These are phyloP conservation scores for Letharia lupina DNA, from an alignment of 495 filamentous ascomycete genomes.

Conservation along the genomic window DNA sequence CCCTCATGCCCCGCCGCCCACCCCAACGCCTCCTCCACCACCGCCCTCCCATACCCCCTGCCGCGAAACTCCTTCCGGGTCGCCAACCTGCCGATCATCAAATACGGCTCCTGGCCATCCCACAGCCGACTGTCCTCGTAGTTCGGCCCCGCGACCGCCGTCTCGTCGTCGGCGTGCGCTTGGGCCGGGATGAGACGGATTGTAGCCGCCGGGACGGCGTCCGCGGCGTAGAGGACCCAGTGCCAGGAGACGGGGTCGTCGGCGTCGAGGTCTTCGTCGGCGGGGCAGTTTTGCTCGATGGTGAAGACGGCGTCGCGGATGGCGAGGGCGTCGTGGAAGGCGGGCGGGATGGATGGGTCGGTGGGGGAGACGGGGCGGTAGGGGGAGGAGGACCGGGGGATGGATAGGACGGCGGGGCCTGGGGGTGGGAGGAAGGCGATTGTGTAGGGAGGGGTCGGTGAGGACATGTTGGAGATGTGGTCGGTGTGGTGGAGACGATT, in stretches of 20 bases:
- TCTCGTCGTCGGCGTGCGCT: conserved; percentile 38
- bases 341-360: conserved; percentile 41
- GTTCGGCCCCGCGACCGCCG: conserved; percentile 13
- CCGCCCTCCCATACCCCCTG: conserved; percentile 48
- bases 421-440: conserved; percentile 10
- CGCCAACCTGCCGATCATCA: conserved; percentile 73
- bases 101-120: conserved; percentile 58
- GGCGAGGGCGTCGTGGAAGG: conserved; percentile 68
- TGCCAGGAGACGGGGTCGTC: conserved; percentile 75
- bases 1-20: conserved; percentile 53
- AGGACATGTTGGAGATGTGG: neutral
- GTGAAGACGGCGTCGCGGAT: conserved; percentile 74
- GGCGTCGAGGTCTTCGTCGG: conserved; percentile 63
- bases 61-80: conserved; percentile 55
- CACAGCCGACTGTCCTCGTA: conserved; percentile 40
- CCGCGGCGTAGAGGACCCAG: conserved; percentile 62
- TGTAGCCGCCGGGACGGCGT: conserved; percentile 52
- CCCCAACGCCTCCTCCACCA: conserved; percentile 52
- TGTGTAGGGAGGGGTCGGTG: neutral
- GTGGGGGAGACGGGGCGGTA: conserved; percentile 21
- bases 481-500: neutral
- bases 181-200: conserved; percentile 74
- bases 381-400: conserved; percentile 17
- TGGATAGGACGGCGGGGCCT: conserved; percentile 20
- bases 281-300: conserved; percentile 59